These are phyloP conservation scores for Rhizopogon vesiculosus DNA, from an alignment of 768 basidiomycete species.

Conservation along the genomic window DNA sequence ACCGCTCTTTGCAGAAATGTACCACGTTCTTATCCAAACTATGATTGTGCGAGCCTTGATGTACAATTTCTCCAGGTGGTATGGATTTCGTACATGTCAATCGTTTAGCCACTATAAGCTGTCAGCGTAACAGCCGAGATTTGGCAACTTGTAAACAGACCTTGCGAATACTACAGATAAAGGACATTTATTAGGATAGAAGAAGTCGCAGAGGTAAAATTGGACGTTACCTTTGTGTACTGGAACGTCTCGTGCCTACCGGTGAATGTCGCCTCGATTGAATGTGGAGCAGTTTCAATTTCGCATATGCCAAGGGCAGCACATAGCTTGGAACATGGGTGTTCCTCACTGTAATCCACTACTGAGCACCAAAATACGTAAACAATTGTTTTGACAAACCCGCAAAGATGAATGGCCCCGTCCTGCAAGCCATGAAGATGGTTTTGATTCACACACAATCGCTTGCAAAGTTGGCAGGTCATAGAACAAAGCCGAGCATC, in stretches of 20 bases:
- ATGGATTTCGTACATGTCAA: constrained; percentile 45
- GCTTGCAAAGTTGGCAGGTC: constrained; percentile 49
- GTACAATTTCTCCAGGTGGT: constrained; percentile 33
- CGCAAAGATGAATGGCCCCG: constrained; percentile 48
- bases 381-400: constrained; percentile 28
- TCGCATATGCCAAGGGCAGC: constrained; percentile 48
- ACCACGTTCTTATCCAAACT: constrained; percentile 38
- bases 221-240: constrained; percentile 50
- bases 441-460: constrained; percentile 41
- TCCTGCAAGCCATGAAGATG: constrained; percentile 50
- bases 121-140: too few species aligned
- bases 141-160: constrained; percentile 16
- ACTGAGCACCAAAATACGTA: background rate
- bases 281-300: constrained; percentile 53
- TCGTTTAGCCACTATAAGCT: constrained; percentile 41
- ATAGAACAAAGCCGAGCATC: constrained; percentile 50
- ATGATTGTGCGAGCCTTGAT: constrained; percentile 47
- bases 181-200: background rate
- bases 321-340: constrained; percentile 42
- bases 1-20: constrained; percentile 53
- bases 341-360: constrained; percentile 38
- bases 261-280: constrained; percentile 57
- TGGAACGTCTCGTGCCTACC: constrained; percentile 58
- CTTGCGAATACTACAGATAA: constrained; percentile 45
- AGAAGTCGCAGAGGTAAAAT: background rate